phyloP scores from a whole-genome alignment of 495 filamentous ascomycete genomes.

The Penicillium psychrofluorescens region DNA sequence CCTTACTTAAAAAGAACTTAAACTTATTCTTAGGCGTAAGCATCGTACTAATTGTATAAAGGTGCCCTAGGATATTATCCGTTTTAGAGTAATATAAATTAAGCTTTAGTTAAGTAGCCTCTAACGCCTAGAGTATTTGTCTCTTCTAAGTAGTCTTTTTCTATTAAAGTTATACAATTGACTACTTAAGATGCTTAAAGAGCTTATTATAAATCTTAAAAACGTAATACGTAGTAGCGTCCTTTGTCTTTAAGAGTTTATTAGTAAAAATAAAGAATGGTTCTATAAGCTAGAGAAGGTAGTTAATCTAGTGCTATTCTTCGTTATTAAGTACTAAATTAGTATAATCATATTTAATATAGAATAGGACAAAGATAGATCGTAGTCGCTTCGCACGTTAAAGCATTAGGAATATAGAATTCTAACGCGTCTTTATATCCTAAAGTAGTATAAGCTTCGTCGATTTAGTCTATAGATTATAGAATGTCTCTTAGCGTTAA shows the following conservation, averaged over 20 bases:
- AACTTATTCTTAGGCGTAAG: too few species aligned
- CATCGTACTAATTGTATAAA: conserved; percentile 4
- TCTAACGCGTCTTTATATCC: neutral
- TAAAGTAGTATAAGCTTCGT: neutral
- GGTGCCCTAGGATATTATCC: neutral
- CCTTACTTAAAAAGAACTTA: too few species aligned
- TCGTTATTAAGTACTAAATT: conserved; percentile 1
- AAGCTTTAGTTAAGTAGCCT: neutral
- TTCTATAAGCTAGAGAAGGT: neutral
- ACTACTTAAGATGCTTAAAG: neutral
- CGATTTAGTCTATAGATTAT: neutral
- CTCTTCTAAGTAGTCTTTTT: neutral
- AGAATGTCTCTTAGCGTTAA: neutral
- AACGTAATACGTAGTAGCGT: neutral
- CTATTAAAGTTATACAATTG: neutral
- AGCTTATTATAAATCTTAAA: conserved; percentile 3
- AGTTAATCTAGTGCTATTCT: neutral
- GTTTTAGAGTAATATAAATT: neutral
- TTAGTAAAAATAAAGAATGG: conserved; percentile 1
- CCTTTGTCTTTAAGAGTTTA: neutral
- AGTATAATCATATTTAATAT: conserved; percentile 1
- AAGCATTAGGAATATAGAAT: conserved; percentile 2
- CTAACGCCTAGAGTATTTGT: neutral
- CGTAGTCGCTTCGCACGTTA: neutral
- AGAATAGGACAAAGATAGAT: neutral